Base-by-base conservation (phyloP, 768 basidiomycete species). In the Lentinus tigrinus region DNA sequence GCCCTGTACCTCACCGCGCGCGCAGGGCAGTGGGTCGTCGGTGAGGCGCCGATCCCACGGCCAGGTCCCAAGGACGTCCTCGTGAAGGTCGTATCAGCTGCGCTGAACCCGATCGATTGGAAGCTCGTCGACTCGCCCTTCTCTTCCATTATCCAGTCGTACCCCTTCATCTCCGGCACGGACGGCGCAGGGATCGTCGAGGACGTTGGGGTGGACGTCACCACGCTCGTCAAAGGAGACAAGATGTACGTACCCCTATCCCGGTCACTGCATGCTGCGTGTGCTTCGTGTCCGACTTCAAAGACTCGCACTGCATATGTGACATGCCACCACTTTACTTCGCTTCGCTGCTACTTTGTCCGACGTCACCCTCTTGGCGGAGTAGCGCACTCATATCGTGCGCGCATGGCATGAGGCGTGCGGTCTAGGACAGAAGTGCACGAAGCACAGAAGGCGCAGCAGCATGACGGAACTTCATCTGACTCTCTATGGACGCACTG, bases 151-250 rank as follows among this genome's bases (percentile, higher is more conserved):
- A 43, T 78, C 28, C 55, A 72, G 17, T 44, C 67, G 6, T 81
- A 57, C 56, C 80, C 79, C 0, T 66, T 67, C n/a, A 65, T 78
- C 40, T 44, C 74, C 28, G 79, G 77, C 1, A 57, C 52, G 2
- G 78, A 81, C 28, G 69, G 56, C 21, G 73, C 78, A 6, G 78
- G 79, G 16, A 67, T 67, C 24, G 72, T 78, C 37, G 70, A 71
- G n/a, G 69, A 68, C 37, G 69, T 78, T 10, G 79, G 76, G 14
- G 64, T 71, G 28, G 72, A 67, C 0, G 79, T 80, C 4, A 69
- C 68, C 5, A 53, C 64, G 19, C 69, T 78, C 54, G 69, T 67
- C 37, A 67, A 70, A 16, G 79, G 77, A 2, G 76, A 74, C 57
- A 70, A 62, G 53, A 70, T 78, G 73, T 74, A 46, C 56, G 72